Evolutionary conservation across 768 basidiomycete species (phyloP).

Genomic region (Exidia glandulosa): DNA sequence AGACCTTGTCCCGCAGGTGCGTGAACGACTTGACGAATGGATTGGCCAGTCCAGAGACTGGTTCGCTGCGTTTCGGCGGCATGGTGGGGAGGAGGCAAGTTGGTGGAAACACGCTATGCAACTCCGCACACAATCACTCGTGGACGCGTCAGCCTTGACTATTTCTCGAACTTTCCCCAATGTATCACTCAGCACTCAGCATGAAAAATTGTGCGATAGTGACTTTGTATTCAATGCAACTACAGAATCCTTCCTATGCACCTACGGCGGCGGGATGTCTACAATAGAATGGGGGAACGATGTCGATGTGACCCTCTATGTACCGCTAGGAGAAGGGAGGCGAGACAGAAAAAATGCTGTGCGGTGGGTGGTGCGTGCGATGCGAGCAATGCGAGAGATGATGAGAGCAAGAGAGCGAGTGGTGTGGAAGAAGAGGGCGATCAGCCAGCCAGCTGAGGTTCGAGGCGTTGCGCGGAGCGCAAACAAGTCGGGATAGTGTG

Average conservation of each 20-base stretch:
- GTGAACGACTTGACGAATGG: conserved; percentile 53
- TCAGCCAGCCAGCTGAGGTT: no score
- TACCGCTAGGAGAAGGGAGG: neutral
- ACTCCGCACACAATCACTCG: no score
- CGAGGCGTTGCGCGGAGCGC: no score
- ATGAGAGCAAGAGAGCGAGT: neutral
- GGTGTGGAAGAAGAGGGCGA: neutral
- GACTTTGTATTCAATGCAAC: neutral
- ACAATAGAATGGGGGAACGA: neutral
- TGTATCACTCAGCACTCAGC: no score
- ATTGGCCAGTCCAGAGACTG: no score
- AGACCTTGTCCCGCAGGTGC: conserved; percentile 47
- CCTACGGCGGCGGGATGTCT: neutral
- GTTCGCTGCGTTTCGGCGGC: no score
- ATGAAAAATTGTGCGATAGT: no score
- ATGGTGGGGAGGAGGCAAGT: no score
- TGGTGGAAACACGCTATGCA: no score
- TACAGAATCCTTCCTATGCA: neutral
- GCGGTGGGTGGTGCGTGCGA: no score
- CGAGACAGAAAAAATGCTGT: neutral
- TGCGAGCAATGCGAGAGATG: neutral
- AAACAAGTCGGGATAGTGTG: neutral
- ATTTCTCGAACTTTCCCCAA: no score
- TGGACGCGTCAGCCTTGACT: no score
- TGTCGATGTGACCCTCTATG: neutral